These are phyloP conservation scores for Adenanthera pavonina DNA, from an alignment of 306 rosid species.

Conservation along the genomic window DNA sequence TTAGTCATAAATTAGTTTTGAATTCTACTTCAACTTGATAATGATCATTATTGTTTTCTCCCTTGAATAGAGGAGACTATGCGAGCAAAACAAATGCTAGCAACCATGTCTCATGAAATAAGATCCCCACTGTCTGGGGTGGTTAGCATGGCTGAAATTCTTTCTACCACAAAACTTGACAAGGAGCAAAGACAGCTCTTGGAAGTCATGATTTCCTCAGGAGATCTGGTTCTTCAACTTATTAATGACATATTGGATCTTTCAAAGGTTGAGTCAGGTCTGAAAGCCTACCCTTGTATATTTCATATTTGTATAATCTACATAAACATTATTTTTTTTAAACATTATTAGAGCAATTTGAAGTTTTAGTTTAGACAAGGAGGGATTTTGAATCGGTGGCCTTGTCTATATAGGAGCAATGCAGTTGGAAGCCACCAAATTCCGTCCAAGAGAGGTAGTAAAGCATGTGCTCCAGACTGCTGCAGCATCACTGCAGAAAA, in stretches of 20 bases:
- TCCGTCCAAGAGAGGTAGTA: conserved; percentile 83
- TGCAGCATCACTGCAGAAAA: conserved; percentile 84
- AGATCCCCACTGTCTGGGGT: conserved; percentile 93
- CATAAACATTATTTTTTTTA: neutral
- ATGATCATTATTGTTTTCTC: conserved; percentile 28
- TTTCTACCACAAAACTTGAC: conserved; percentile 82
- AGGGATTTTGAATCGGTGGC: conserved; percentile 3
- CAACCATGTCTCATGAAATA: conserved; percentile 98
- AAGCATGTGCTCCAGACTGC: conserved; percentile 90
- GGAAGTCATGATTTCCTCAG: conserved; percentile 91
- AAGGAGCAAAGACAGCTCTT: conserved; percentile 76
- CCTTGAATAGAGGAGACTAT: conserved; percentile 81
- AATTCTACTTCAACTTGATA: conserved; percentile 26
- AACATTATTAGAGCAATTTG: neutral
- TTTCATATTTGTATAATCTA: conserved; percentile 1
- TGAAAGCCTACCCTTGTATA: conserved; percentile 29
- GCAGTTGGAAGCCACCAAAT: conserved; percentile 92
- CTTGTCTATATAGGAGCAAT: conserved; percentile 68
- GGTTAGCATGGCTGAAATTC: conserved; percentile 95
- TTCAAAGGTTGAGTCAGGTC: conserved; percentile 97
- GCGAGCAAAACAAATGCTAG: conserved; percentile 97
- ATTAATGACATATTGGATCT: conserved; percentile 96
- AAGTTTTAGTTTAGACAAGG: conserved; percentile 1
- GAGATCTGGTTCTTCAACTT: conserved; percentile 95
- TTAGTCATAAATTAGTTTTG: conserved; percentile 19